Evolutionary conservation across 1,284 basidiomycete genomes (phyloP).

Genomic region (Cryptococcus amylolentus): DNA sequence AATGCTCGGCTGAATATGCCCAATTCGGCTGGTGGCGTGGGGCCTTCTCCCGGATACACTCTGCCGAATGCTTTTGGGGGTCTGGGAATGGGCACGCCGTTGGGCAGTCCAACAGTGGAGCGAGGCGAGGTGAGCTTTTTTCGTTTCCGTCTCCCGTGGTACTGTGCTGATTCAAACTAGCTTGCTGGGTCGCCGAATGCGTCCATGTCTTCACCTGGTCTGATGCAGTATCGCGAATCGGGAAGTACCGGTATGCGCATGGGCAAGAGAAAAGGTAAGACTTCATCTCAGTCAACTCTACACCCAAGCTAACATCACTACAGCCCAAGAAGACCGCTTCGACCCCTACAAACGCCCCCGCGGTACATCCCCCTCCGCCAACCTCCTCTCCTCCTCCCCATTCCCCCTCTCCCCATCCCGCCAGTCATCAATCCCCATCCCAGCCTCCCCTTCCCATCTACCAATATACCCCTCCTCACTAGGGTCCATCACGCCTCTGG

Average conservation of each 20-base stretch:
- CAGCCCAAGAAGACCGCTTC: constrained; percentile 38
- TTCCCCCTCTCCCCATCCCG: constrained; percentile 38
- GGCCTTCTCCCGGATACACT: constrained; percentile 32
- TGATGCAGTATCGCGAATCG: constrained; percentile 46
- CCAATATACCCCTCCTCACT: constrained; percentile 27
- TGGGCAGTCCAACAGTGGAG: constrained; percentile 41
- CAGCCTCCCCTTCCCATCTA: constrained; percentile 36
- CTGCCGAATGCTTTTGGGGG: constrained; percentile 40
- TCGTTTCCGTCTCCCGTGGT: not conserved
- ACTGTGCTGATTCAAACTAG: constrained; percentile 6
- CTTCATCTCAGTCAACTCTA: not conserved
- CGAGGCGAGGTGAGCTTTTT: constrained; percentile 29
- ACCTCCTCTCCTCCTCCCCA: constrained; percentile 23
- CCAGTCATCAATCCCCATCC: constrained; percentile 40
- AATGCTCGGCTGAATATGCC: constrained; percentile 1
- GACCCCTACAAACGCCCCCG: constrained; percentile 48
- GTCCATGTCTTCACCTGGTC: constrained; percentile 28
- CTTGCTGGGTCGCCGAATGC: constrained; percentile 28
- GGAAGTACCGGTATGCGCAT: constrained; percentile 29
- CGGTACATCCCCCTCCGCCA: constrained; percentile 38
- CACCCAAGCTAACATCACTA: not conserved
- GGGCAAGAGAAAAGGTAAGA: constrained; percentile 44
- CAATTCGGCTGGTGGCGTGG: constrained; percentile 17
- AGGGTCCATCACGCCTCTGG: constrained; percentile 12
- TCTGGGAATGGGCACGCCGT: constrained; percentile 34